Conservation (phyloP, 176 grass and related monocot species). For the Carex kokanica region DNA sequence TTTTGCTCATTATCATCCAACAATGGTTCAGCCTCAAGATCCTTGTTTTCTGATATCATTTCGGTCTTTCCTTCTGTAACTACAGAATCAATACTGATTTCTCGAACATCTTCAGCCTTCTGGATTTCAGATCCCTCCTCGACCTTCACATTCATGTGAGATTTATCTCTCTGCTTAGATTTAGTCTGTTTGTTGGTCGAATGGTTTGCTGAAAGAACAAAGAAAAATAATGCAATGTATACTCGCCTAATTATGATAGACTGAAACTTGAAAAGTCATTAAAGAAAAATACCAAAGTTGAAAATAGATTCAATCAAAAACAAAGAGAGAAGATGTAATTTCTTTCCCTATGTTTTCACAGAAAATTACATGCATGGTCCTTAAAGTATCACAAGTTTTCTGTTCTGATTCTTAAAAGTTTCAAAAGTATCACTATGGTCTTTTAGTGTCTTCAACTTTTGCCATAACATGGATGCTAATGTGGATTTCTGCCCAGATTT, state of each 20-base stretch:
- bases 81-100: conserved; percentile 32
- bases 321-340: background rate
- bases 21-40: conserved; percentile 28
- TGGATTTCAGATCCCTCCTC: conserved; percentile 34
- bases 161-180: conserved; percentile 24
- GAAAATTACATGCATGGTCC: background rate
- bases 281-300: background rate
- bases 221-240: background rate
- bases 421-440: background rate
- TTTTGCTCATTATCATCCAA: conserved; percentile 41
- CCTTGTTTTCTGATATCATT: conserved; percentile 35
- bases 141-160: conserved; percentile 26
- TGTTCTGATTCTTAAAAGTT: background rate
- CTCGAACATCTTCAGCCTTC: conserved; percentile 25
- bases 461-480: background rate
- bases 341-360: background rate
- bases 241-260: background rate
- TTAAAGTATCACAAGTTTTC: background rate
- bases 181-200: conserved; percentile 33
- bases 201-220: conserved; percentile 45
- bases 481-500: background rate
- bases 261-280: background rate
- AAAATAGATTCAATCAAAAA: background rate
- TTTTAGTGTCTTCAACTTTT: background rate
- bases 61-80: conserved; percentile 27